Base-by-base conservation (phyloP, 805 yeast genomes). In the Candida argentea region DNA sequence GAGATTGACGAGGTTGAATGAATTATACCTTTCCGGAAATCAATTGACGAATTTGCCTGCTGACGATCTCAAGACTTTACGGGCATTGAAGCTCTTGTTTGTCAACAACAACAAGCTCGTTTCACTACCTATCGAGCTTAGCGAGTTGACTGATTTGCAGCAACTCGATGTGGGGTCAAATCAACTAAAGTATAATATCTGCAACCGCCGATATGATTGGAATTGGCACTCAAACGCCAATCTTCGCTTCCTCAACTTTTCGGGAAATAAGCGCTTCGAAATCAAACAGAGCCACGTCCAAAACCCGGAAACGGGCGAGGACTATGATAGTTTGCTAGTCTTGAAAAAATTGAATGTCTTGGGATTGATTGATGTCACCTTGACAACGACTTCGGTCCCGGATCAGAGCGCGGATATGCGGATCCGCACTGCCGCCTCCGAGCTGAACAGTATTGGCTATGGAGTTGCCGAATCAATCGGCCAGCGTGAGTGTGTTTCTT, bases 191-290 rank as follows among this genome's bases (percentile, higher is more conserved):
- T 91, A 91, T 53, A 91, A 91, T 43, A 85, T 89, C 31, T 80
- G 91, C 3, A 91, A 91, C 51, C 83, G 86, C 70, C 93, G 91
- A 10, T 89, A 84, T 47, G 98, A 91, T 50, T 91, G 97, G 96
- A 91, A 85, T 54, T 91, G 98, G 98, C 76, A 80, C 42, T 76
- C 76, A 61, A 91, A 91, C 47, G 61, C 68, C 30, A 72, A 74
- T 23, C 61, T 91, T 51, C 73, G 66, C 40, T 86, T 80, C 43
- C 67, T 91, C 48, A 91, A 89, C 50, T 77, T 91, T 32, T 85
- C 96, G 0, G 96, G 96, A 21, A 91, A 91, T 48, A 80, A 81
- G 47, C 68, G 95, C 37, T 73, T 91, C 37, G 97, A 91, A 47
- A 87, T 91, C 43, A 81, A 77, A 45, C 81, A 77, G 23, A 59